These are phyloP conservation scores for Rhodotorula sp. DNA, from an alignment of 1,284 basidiomycete genomes.

Conservation along the genomic window DNA sequence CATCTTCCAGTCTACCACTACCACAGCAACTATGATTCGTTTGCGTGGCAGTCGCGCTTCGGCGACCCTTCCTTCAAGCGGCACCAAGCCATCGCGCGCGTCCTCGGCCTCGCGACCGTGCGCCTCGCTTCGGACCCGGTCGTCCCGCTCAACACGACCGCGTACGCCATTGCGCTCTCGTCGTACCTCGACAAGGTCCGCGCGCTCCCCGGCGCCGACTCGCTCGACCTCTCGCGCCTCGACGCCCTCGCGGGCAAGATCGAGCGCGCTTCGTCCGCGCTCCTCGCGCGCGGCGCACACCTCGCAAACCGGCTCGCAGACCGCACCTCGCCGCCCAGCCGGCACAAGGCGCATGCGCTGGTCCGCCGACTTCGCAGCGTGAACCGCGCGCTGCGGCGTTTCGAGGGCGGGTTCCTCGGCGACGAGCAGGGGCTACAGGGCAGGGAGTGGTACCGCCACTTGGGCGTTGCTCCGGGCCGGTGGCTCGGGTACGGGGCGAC, in stretches of 20 bases:
- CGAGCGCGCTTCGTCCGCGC: conserved; percentile 54
- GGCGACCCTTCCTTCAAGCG: conserved; percentile 74
- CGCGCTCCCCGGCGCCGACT: conserved; percentile 31
- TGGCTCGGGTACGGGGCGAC: conserved; percentile 53
- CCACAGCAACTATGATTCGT: conserved; percentile 66
- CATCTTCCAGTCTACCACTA: conserved; percentile 1
- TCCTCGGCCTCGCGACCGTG: conserved; percentile 56
- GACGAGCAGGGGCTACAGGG: conserved; percentile 68
- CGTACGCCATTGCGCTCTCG: conserved; percentile 67
- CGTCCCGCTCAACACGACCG: conserved; percentile 70
- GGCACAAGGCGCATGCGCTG: conserved; percentile 56
- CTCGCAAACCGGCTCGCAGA: neutral
- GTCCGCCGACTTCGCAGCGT: conserved; percentile 63
- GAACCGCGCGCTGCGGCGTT: conserved; percentile 48
- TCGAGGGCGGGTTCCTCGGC: conserved; percentile 79
- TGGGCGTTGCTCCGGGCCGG: conserved; percentile 79
- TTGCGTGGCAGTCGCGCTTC: conserved; percentile 71
- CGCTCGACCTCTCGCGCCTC: conserved; percentile 58
- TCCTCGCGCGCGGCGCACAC: neutral
- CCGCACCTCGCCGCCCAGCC: conserved; percentile 52
- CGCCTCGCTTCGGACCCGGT: conserved; percentile 63
- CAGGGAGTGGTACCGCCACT: conserved; percentile 56
- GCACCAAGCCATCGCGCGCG: conserved; percentile 69
- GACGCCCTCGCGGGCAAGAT: conserved; percentile 59
- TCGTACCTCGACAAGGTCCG: conserved; percentile 61